Percentiles rank a stretch among this genome's conserved stretches.
These are phyloP conservation scores for Penicillium crustosum DNA, from an alignment of 2,329 filamentous ascomycete genomes.

Conservation along the genomic window DNA sequence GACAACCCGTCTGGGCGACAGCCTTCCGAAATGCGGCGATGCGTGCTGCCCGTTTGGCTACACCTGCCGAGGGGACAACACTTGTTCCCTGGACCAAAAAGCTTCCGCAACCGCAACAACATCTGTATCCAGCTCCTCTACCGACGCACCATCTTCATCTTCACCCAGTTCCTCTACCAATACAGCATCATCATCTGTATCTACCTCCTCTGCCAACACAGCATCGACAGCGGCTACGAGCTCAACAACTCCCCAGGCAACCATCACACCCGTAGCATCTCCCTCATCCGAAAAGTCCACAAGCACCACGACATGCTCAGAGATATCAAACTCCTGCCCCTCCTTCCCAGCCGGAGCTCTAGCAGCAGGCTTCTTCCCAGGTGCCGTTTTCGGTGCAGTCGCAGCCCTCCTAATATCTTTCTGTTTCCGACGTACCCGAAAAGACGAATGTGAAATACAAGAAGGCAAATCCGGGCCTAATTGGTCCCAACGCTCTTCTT, in stretches of 20 bases:
- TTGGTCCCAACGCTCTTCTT: constrained; percentile 35
- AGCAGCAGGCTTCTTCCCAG: constrained; percentile 49
- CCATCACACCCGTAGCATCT: constrained; percentile 24
- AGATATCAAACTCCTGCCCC: constrained; percentile 29
- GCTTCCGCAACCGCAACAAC: constrained; percentile 23
- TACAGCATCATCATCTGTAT: constrained; percentile 14
- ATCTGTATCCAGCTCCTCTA: constrained; percentile 4
- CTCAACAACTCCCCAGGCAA: constrained; percentile 19
- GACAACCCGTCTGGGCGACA: constrained; percentile 43
- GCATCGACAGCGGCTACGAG: constrained; percentile 18
- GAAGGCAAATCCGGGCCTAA: constrained; percentile 29
- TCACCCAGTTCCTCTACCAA: neutral
- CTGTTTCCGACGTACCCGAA: constrained; percentile 33
- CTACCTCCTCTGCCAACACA: neutral
- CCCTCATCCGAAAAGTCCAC: constrained; percentile 21
- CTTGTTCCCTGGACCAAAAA: constrained; percentile 30
- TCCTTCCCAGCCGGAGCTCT: constrained; percentile 45
- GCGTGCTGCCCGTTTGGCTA: constrained; percentile 51
- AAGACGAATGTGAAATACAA: constrained; percentile 23
- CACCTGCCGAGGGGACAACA: constrained; percentile 36
- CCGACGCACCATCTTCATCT: constrained; percentile 14
- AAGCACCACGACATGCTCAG: constrained; percentile 6
- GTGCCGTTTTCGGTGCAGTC: constrained; percentile 49
- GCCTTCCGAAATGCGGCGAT: constrained; percentile 44
- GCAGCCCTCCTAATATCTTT: constrained; percentile 53